Base-by-base conservation (phyloP, 805 yeast genomes). In the Millerozyma miso region DNA sequence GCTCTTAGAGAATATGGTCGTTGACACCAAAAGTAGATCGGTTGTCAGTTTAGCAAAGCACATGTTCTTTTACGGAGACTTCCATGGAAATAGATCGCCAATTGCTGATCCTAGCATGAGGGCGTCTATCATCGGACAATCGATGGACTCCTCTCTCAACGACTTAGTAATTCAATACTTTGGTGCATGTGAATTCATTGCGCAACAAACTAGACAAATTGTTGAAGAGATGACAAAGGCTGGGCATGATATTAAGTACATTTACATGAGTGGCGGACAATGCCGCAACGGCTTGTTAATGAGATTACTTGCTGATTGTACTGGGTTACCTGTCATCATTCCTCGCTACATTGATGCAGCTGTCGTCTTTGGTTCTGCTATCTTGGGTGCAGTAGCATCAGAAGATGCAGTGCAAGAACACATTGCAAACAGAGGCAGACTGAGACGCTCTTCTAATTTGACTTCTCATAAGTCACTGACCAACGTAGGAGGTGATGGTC, bases 31-130 rank as follows among this genome's bases (percentile, higher is more conserved):
- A 18, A 76, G 77, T 31, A 75, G 93, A 43, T 80, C 95, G 0
- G 86, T 89, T 33, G 88, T 86, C 14, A 72, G 88, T 10, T 71
- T 93, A 52, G 95, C 93, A 19, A 86, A 80, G 58, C 86, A 90
- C 62, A 65, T 87, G 54, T 93, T 88, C 65, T 88, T 88, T 67
- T 93, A 93, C 64, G 99, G 98, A 48, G 99, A 93, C 65, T 82
- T 85, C 63, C 95, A 90, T 62, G 99, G 99, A 34, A 93, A 93
- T 68, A 75, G 99, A 62, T 87, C 96, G 1, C 99, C 99, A n/a
- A 83, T 93, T 53, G 97, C 98, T 10, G 97, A 93, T 58, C 89
- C 96, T 7, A 69, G 74, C 44, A 93, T 93, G 99, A 77, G 85
- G 44, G 97, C 97, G 8, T 79, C 90, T 2, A 83, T 93, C 46